phyloP scores from a whole-genome alignment of 192 early-diverging fungal genomes.

The Coemansia sp. region DNA sequence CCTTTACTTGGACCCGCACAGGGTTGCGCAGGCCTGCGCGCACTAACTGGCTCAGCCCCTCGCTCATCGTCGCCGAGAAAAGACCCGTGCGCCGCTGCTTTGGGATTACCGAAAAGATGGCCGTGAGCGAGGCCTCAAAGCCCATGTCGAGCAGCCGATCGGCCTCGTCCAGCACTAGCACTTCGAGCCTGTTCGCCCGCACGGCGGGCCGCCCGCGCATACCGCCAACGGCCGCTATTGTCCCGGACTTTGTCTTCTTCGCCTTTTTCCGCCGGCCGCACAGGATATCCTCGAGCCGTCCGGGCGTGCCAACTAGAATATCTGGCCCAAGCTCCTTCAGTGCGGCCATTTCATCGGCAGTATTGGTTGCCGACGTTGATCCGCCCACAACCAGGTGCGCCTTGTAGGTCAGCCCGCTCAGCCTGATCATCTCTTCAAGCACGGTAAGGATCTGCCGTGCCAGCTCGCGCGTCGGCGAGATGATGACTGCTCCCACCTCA shows the following conservation, averaged over 20 bases:
- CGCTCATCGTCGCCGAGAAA: slow-evolving; percentile 96
- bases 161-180: slow-evolving; percentile 91
- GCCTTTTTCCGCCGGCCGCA: slow-evolving; percentile 30
- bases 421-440: slow-evolving; percentile 52
- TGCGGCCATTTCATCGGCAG: slow-evolving; percentile 29
- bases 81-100: slow-evolving; percentile 93
- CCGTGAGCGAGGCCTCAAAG: slow-evolving; percentile 71
- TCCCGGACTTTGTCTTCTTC: slow-evolving; percentile 34
- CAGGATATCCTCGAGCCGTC: slow-evolving; percentile 78
- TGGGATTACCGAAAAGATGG: slow-evolving; percentile 75
- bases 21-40: slow-evolving; percentile 88
- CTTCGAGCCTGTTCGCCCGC: slow-evolving; percentile 75
- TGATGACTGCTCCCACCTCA: slow-evolving; percentile 82
- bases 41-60: slow-evolving; percentile 76
- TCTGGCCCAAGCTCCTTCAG: slow-evolving; percentile 63
- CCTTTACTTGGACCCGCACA: slow-evolving; percentile 82
- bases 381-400: slow-evolving; percentile 41
- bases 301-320: slow-evolving; percentile 88
- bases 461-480: slow-evolving; percentile 86
- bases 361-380: slow-evolving; percentile 36
- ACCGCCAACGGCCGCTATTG: slow-evolving; percentile 29
- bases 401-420: slow-evolving; percentile 17
- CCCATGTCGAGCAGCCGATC: slow-evolving; percentile 93
- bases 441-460: slow-evolving; percentile 81
- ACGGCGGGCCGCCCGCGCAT: slow-evolving; percentile 42